Evolutionary conservation across 345 rosid species (phyloP).

Genomic region (Conringia planisiliqua): DNA sequence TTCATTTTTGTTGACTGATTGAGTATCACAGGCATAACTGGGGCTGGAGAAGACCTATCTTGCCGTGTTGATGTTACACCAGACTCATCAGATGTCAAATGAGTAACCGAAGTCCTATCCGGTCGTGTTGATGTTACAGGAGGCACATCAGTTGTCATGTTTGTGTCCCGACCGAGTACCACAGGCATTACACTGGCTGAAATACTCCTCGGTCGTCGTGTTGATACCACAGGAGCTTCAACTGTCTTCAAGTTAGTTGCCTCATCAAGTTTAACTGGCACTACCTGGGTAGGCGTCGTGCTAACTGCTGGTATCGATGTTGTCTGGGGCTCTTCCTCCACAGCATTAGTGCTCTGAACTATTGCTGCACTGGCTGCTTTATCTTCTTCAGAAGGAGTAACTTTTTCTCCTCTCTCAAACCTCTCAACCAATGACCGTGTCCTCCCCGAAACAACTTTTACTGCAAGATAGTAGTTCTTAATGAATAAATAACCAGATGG

Average conservation of each 20-base stretch:
- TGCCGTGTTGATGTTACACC: conserved; percentile 5
- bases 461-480: conserved; percentile 49
- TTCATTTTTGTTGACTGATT: conserved; percentile 15
- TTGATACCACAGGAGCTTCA: conserved; percentile 28
- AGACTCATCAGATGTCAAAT: conserved; percentile 18
- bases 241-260: conserved; percentile 17
- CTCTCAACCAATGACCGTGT: conserved; percentile 89
- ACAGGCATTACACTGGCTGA: conserved; percentile 34
- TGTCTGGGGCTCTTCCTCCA: conserved; percentile 24
- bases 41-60: conserved; percentile 14
- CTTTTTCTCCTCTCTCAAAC: conserved; percentile 71
- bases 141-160: conserved; percentile 22
- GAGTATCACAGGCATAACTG: conserved; percentile 20
- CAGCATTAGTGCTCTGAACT: conserved; percentile 17
- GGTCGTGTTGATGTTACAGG: conserved; percentile 15
- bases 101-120: conserved; percentile 4
- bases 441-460: conserved; percentile 84
- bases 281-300: conserved; percentile 5
- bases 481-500: conserved; percentile 25
- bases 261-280: conserved; percentile 23
- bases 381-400: conserved; percentile 44
- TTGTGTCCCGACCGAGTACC: conserved; percentile 27
- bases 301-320: conserved; percentile 16
- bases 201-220: conserved; percentile 24
- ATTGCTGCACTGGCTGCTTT: conserved; percentile 30